These are phyloP conservation scores for Schwanniomyces vanrijiae DNA, from an alignment of 805 yeast genomes.

Conservation along the genomic window DNA sequence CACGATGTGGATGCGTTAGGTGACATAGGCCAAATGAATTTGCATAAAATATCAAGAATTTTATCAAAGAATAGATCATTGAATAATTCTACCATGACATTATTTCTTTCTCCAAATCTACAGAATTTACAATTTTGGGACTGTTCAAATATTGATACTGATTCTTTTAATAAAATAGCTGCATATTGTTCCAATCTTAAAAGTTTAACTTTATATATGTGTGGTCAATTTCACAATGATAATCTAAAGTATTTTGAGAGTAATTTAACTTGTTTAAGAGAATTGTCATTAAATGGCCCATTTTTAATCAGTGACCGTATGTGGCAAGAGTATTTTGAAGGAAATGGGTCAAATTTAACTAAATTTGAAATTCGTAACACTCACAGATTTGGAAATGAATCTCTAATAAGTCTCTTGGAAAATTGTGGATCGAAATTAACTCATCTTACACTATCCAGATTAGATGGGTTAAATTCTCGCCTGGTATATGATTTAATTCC, in stretches of 20 bases:
- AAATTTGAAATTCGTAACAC: constrained; percentile 73
- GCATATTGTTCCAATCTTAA: constrained; percentile 76
- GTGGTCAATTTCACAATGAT: constrained; percentile 87
- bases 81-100: constrained; percentile 64
- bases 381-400: constrained; percentile 73
- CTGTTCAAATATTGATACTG: constrained; percentile 75
- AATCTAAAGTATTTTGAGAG: constrained; percentile 62
- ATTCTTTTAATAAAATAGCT: constrained; percentile 67
- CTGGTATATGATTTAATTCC: constrained; percentile 65
- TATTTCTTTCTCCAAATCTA: constrained; percentile 66
- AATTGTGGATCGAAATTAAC: constrained; percentile 54
- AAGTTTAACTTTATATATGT: constrained; percentile 74
- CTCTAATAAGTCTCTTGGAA: constrained; percentile 61
- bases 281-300: constrained; percentile 81
- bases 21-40: constrained; percentile 75
- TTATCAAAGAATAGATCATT: constrained; percentile 81
- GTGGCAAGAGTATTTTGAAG: constrained; percentile 77
- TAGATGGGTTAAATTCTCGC: constrained; percentile 68
- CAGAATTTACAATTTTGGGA: constrained; percentile 79
- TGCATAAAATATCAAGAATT: constrained; percentile 71
- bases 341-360: constrained; percentile 52
- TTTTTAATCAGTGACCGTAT: constrained; percentile 72
- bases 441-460: constrained; percentile 59
- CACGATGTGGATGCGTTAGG: constrained; percentile 80
- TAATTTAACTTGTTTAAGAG: constrained; percentile 54